Conservation (phyloP, 176 grass and related monocot species). For the Oryza glaberrima region DNA sequence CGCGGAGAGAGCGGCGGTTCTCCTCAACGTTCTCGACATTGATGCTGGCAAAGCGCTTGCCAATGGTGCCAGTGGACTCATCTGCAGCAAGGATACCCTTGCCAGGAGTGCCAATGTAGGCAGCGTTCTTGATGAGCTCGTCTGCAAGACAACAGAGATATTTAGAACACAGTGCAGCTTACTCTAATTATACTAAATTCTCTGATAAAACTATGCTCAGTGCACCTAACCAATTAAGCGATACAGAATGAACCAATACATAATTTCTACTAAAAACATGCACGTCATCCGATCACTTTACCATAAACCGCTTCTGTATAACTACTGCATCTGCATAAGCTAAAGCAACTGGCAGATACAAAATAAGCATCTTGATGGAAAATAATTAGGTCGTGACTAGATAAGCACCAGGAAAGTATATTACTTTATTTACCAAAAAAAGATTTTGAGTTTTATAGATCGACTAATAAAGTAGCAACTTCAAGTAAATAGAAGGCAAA, state of each 20-base stretch:
- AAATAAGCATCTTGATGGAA: neutral
- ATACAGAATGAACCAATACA: neutral
- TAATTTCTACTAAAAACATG: neutral
- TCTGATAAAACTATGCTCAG: neutral
- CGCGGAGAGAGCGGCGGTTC: constrained; percentile 78
- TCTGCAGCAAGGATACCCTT: constrained; percentile 93
- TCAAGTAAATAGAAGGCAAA: neutral
- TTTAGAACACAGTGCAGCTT: neutral
- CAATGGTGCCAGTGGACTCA: constrained; percentile 88
- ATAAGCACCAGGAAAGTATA: neutral
- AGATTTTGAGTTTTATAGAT: neutral
- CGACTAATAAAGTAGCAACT: neutral
- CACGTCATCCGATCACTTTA: neutral
- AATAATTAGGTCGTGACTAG: neutral
- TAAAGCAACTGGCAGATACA: neutral
- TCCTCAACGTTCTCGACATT: constrained; percentile 88
- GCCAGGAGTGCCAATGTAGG: constrained; percentile 86
- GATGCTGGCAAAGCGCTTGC: constrained; percentile 88
- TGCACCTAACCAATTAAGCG: neutral
- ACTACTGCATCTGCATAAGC: neutral
- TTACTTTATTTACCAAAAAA: neutral
- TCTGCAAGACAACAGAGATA: constrained; percentile 42
- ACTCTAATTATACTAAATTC: neutral
- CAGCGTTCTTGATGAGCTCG: constrained; percentile 90
- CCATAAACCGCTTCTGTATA: neutral